phyloP scores from a whole-genome alignment of 208 protist genomes.

The Wallacemonas sp. region DNA sequence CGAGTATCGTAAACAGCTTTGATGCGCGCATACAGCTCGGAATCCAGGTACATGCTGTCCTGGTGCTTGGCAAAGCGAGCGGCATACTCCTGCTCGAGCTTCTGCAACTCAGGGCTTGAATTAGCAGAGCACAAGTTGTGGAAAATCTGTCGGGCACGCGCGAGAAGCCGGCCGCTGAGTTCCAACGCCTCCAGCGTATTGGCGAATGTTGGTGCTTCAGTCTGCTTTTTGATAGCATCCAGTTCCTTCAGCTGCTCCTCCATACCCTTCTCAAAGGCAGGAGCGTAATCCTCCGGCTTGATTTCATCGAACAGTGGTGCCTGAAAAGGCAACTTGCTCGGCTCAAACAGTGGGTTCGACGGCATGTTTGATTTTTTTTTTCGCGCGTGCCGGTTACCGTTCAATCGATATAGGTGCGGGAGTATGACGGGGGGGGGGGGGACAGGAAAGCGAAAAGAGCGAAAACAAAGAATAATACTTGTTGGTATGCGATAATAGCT shows the following conservation, averaged over 20 bases:
- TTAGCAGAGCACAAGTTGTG: constrained; percentile 21
- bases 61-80: constrained; percentile 14
- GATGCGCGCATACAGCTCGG: constrained; percentile 18
- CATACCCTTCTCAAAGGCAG: constrained; percentile 22
- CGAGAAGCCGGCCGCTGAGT: constrained; percentile 17
- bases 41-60: constrained; percentile 22
- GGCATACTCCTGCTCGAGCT: constrained; percentile 22
- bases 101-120: constrained; percentile 19
- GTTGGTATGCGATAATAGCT: not conserved
- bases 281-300: constrained; percentile 21
- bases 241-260: constrained; percentile 22
- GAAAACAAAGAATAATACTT: not conserved
- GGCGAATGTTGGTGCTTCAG: constrained; percentile 17
- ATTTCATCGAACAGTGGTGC: constrained; percentile 25
- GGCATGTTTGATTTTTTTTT: not conserved
- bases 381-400: not conserved
- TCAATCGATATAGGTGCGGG: not conserved
- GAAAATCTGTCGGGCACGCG: constrained; percentile 10
- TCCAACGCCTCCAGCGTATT: constrained; percentile 31
- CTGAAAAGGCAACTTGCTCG: constrained; percentile 22
- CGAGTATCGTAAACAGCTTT: constrained; percentile 22
- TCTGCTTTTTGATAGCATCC: constrained; percentile 16
- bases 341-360: constrained; percentile 18
- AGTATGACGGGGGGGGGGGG: not conserved
- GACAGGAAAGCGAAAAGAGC: not conserved